Evolutionary conservation across 148 eudicot species (phyloP).

Genomic region (Rhododendron kiyosumense): DNA sequence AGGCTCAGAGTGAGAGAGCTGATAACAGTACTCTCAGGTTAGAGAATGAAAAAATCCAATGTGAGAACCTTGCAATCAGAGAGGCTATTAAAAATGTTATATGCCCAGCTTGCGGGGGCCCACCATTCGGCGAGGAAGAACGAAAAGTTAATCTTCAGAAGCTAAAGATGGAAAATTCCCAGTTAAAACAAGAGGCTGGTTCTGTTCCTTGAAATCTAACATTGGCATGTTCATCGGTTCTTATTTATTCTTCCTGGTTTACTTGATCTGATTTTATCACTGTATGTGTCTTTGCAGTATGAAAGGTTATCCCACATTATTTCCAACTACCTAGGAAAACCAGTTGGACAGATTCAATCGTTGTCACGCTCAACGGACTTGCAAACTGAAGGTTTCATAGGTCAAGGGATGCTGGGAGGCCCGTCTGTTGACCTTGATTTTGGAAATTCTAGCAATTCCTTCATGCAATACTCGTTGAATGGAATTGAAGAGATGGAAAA

Average conservation of each 20-base stretch:
- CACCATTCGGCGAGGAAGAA: constrained; percentile 4
- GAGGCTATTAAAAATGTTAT: constrained; percentile 7
- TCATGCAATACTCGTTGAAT: neutral
- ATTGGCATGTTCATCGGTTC: neutral
- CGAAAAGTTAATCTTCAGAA: neutral
- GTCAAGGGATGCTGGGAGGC: neutral
- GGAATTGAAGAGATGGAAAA: constrained; percentile 7
- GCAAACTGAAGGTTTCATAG: neutral
- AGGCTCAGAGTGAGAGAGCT: constrained; percentile 12
- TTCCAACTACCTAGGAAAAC: constrained; percentile 9
- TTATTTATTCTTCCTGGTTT: neutral
- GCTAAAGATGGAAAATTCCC: constrained; percentile 6
- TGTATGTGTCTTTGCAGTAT: constrained; percentile 3
- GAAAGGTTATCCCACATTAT: constrained; percentile 6
- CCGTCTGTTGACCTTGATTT: neutral
- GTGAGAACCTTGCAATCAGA: constrained; percentile 2
- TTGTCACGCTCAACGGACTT: neutral
- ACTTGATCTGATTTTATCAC: neutral
- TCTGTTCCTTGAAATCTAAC: neutral
- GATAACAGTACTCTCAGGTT: neutral
- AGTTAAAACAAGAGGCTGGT: constrained; percentile 11
- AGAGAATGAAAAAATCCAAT: constrained; percentile 10
- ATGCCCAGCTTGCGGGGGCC: constrained; percentile 7
- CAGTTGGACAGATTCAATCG: neutral
- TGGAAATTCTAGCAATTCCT: neutral